A percentile compares a stretch with the other conserved stretches of the same genome.
These are phyloP conservation scores for Phalaenopsis aphrodite DNA, from an alignment of 106 monocot species.

Conservation along the genomic window DNA sequence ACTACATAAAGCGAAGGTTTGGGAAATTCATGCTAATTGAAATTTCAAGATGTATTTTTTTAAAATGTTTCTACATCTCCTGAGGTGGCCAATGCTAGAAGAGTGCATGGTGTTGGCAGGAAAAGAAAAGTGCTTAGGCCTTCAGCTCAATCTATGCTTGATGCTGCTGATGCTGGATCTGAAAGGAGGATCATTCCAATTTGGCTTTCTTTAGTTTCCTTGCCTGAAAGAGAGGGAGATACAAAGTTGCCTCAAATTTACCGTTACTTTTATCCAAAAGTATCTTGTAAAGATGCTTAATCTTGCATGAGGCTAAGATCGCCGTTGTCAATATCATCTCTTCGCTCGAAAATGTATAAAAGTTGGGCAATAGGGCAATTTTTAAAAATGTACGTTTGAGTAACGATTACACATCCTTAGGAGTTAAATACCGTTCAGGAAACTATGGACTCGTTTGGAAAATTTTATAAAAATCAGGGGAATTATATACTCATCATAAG, in stretches of 20 bases:
- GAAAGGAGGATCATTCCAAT: slow-evolving; percentile 35
- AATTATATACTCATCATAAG: too few relatives aligned
- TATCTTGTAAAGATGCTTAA: too few relatives aligned
- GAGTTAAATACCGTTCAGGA: too few relatives aligned
- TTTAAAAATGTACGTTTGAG: too few relatives aligned
- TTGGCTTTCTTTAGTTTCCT: slow-evolving; percentile 56
- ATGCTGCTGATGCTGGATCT: slow-evolving; percentile 32
- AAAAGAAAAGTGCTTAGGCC: slow-evolving; percentile 27
- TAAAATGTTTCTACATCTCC: not conserved
- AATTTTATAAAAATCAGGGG: too few relatives aligned
- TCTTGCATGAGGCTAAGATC: too few relatives aligned
- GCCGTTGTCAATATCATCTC: too few relatives aligned
- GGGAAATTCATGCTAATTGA: slow-evolving; percentile 2
- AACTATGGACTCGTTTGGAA: too few relatives aligned
- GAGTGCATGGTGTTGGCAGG: slow-evolving; percentile 14
- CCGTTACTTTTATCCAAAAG: too few relatives aligned
- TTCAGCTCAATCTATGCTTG: slow-evolving; percentile 43
- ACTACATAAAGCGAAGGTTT: slow-evolving; percentile 27
- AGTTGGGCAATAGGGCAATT: too few relatives aligned
- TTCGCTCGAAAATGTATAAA: too few relatives aligned
- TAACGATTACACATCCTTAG: too few relatives aligned
- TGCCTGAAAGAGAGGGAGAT: slow-evolving; percentile 34
- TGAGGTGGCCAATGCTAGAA: slow-evolving; percentile 22
- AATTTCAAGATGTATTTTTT: slow-evolving; percentile 18
- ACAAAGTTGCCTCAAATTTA: slow-evolving; percentile 29